Evolutionary conservation across 495 filamentous ascomycete species (phyloP).

Genomic region (Lepidopterella palustris): DNA sequence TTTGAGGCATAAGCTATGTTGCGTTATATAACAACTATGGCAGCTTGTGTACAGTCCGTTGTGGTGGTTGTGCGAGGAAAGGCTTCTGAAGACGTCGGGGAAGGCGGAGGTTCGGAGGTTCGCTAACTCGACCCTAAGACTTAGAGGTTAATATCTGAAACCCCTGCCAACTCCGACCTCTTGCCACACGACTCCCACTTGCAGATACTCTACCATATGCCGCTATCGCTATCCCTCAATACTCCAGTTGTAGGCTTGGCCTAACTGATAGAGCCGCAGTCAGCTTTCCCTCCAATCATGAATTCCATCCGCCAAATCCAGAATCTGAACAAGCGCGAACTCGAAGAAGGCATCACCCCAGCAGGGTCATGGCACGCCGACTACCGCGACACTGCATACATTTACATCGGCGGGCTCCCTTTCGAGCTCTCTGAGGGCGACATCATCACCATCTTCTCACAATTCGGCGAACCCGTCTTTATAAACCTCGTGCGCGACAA

Average conservation of each 20-base stretch:
- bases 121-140: neutral
- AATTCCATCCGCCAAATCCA: conserved; percentile 89
- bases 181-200: neutral
- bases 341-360: conserved; percentile 74
- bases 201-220: neutral
- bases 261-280: neutral
- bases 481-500: conserved; percentile 88
- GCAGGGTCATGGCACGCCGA: conserved; percentile 96
- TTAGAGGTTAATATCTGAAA: neutral
- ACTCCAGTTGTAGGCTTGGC: conserved; percentile 1
- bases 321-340: conserved; percentile 89
- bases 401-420: conserved; percentile 92
- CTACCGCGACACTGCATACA: conserved; percentile 93
- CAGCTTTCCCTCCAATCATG: conserved; percentile 47
- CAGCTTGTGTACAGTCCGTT: too few relatives aligned
- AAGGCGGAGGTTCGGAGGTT: too few relatives aligned
- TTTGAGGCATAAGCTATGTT: too few relatives aligned
- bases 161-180: too few relatives aligned
- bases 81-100: too few relatives aligned
- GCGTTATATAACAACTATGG: too few relatives aligned
- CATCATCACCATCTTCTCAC: conserved; percentile 93
- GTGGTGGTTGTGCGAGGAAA: too few relatives aligned
- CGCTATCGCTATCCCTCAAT: neutral
- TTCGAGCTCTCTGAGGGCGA: conserved; percentile 94
- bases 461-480: conserved; percentile 90